A percentile compares a stretch with the other conserved stretches of the same genome.
Evolutionary conservation across 2,329 filamentous ascomycete species (phyloP).

Genomic region (Aurifilum marmelostoma): DNA sequence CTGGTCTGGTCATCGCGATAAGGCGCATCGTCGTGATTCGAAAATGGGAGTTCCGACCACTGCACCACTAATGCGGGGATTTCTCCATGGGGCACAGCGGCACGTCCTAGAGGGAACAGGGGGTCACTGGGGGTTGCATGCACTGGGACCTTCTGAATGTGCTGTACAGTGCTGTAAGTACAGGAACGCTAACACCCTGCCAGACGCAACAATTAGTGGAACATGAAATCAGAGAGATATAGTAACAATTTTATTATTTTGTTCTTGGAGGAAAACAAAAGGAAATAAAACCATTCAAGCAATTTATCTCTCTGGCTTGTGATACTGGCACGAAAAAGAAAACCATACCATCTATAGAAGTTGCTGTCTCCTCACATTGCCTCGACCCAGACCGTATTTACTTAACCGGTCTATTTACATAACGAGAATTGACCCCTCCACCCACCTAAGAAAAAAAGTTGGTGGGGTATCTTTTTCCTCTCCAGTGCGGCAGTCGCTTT

Average conservation of each 20-base stretch:
- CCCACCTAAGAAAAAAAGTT: background rate
- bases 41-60: background rate
- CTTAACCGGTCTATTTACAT: background rate
- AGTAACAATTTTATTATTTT: too few species aligned
- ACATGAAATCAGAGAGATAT: too few species aligned
- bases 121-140: background rate
- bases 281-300: too few species aligned
- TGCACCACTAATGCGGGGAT: background rate
- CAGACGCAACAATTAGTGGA: too few species aligned
- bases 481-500: too few species aligned
- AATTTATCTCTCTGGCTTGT: too few species aligned
- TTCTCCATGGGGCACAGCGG: background rate
- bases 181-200: too few species aligned
- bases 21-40: too few species aligned
- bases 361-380: background rate
- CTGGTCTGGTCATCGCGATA: background rate
- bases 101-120: background rate
- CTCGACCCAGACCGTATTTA: background rate
- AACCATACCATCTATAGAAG: background rate
- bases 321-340: too few species aligned
- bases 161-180: background rate
- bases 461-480: conserved; percentile 1
- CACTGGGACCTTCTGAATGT: background rate
- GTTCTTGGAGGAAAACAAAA: too few species aligned
- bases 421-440: background rate